Conservation (phyloP, 192 early-diverging fungal genomes). For the Dissophora globulifera region DNA sequence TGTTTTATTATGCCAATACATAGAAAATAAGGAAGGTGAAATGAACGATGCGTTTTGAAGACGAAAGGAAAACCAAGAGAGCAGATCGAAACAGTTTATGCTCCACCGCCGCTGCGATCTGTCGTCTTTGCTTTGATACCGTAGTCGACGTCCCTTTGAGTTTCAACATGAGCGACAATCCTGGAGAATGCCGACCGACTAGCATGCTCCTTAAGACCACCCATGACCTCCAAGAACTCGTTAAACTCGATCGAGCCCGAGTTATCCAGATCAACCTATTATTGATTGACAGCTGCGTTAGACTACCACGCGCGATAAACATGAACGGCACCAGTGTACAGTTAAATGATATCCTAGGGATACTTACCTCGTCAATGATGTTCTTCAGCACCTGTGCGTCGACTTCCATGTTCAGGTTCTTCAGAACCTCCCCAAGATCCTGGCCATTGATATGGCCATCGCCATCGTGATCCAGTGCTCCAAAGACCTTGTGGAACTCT, state of each 20-base stretch:
- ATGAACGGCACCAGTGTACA: too few relatives aligned
- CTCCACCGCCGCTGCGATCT: conserved; percentile 50
- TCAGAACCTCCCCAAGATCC: conserved; percentile 65
- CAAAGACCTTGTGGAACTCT: conserved; percentile 66
- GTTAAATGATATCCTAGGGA: too few relatives aligned
- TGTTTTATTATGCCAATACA: too few relatives aligned
- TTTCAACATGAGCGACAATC: conserved; percentile 44
- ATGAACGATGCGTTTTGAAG: not conserved
- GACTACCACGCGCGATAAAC: too few relatives aligned
- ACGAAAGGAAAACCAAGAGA: not conserved
- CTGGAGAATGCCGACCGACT: conserved; percentile 59
- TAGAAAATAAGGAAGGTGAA: too few relatives aligned
- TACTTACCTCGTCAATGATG: conserved; percentile 58
- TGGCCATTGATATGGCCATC: conserved; percentile 66
- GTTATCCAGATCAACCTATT: conserved; percentile 62
- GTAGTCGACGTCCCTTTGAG: conserved; percentile 36
- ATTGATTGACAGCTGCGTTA: too few relatives aligned
- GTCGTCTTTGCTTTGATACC: conserved; percentile 52
- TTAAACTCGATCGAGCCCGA: conserved; percentile 71
- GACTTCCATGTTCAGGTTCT: conserved; percentile 62
- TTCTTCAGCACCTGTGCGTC: conserved; percentile 60
- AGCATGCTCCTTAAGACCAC: conserved; percentile 66
- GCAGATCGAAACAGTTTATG: conserved; percentile 8
- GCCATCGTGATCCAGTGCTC: conserved; percentile 60
- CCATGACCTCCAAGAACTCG: conserved; percentile 79